Base-by-base conservation (phyloP, 2,329 filamentous ascomycete species). In the Escovopsis sp. region DNA sequence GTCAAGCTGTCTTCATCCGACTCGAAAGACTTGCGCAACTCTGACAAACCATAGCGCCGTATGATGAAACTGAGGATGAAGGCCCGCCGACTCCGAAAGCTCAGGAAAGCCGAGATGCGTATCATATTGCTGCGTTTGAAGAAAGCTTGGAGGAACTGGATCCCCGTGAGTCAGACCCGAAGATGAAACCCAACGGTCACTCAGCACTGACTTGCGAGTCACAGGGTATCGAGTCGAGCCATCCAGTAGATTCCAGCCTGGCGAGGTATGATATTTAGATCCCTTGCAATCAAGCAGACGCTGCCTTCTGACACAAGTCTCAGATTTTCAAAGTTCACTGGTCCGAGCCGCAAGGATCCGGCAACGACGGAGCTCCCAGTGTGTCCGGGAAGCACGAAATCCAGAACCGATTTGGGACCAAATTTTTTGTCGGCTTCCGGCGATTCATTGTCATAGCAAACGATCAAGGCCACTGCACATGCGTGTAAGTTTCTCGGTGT, bases 291-390 rank as follows among this genome's bases (percentile, higher is more conserved):
- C 6, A 7, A n/a, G 20, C 16, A 15, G 6, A 12, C 11, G 13
- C 39, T 45, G 8, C 30, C 33, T 37, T 7, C 34, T 36, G 36
- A 43, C 45, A 42, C 30, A 6, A 14, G 20, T 2, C 2, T 15
- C 42, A 72, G 70, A 66, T 76, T 14, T 71, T 75, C 55, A 76
- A 74, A 49, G 62, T 72, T 2, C 53, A 68, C 14, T 76, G 72
- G 71, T 63, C 65, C 8, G 71, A 76, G 38, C 72, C 72, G 0
- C 56, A 57, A 24, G 71, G 70, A 9, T 48, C 54, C 40, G 47
- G 52, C 15, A 55, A 56, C 12, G 57, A 59, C 10, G 50, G 48
- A 33, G 42, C 55, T 3, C 48, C 53, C 1, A 58, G 54, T 10
- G 52, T 63, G 7, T 61, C 57, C 7, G 60, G 54, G 20, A 56